phyloP scores from a whole-genome alignment of 768 basidiomycete species.

The Hypsizygus marmoreus region DNA sequence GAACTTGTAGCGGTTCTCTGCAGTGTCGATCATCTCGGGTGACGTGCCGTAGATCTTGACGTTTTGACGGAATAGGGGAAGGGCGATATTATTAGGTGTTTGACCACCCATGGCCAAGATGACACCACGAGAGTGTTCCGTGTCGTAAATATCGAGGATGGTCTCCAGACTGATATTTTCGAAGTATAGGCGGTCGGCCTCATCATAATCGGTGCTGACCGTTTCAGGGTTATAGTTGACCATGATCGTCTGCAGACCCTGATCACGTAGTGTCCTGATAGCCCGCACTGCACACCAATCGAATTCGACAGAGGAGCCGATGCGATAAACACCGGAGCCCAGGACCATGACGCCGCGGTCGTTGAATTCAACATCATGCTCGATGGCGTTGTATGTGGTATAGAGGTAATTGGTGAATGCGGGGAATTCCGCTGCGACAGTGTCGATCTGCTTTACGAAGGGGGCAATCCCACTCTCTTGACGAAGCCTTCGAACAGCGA shows the following conservation, averaged over 20 bases:
- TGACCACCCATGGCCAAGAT: constrained; percentile 99
- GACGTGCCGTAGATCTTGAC: constrained; percentile 99
- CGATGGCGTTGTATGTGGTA: constrained; percentile 95
- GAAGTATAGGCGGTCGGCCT: constrained; percentile 97
- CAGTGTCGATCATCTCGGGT: constrained; percentile 99
- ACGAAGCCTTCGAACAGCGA: constrained; percentile 88
- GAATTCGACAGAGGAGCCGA: constrained; percentile 99
- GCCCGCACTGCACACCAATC: constrained; percentile 99
- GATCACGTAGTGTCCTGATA: constrained; percentile 93
- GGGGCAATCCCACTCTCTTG: constrained; percentile 83
- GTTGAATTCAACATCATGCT: constrained; percentile 87
- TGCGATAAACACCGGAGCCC: constrained; percentile 97
- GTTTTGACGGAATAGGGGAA: constrained; percentile 94
- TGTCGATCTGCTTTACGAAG: constrained; percentile 98
- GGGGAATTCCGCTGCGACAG: constrained; percentile 98
- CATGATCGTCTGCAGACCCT: constrained; percentile 95
- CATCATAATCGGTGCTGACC: constrained; percentile 98
- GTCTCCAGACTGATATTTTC: constrained; percentile 98
- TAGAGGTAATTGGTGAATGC: constrained; percentile 99
- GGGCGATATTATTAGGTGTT: constrained; percentile 97
- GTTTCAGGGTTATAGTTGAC: constrained; percentile 99
- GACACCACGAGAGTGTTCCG: constrained; percentile 85
- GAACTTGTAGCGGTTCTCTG: constrained; percentile 99
- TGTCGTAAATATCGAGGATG: constrained; percentile 95
- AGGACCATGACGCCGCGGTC: constrained; percentile 97